Evolutionary conservation across 805 yeast species (phyloP).

Genomic region (Ogataea nonfermentans): DNA sequence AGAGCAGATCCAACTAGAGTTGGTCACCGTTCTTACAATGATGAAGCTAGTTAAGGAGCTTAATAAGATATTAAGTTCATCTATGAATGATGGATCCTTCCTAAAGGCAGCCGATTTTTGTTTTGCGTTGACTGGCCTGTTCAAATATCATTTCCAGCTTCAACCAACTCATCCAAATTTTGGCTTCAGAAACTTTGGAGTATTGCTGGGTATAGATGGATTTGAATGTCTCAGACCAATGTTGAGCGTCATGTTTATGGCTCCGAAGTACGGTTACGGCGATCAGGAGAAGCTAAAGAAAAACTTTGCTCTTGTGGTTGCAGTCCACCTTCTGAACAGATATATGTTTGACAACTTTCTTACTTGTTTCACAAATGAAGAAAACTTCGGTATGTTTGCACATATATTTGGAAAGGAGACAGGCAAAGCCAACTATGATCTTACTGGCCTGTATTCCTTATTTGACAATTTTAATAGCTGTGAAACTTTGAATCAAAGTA

Average conservation of each 20-base stretch:
- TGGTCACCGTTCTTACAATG: slow-evolving; percentile 27
- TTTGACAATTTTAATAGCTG: slow-evolving; percentile 22
- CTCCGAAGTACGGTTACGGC: slow-evolving; percentile 18
- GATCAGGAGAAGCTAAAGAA: slow-evolving; percentile 24
- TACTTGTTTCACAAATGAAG: slow-evolving; percentile 7
- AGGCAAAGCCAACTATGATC: slow-evolving; percentile 3
- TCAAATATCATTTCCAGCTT: slow-evolving; percentile 30
- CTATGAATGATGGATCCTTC: slow-evolving; percentile 14
- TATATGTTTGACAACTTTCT: slow-evolving; percentile 18
- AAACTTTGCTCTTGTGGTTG: slow-evolving; percentile 19
- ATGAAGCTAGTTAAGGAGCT: slow-evolving; percentile 19
- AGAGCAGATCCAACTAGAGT: slow-evolving; percentile 24
- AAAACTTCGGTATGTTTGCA: slow-evolving; percentile 12
- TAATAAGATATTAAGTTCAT: slow-evolving; percentile 8
- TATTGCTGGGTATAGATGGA: slow-evolving; percentile 14
- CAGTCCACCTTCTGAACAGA: slow-evolving; percentile 23
- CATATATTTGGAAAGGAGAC: slow-evolving; percentile 8
- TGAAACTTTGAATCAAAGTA: slow-evolving; percentile 22
- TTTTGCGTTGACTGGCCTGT: slow-evolving; percentile 19
- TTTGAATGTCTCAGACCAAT: slow-evolving; percentile 15
- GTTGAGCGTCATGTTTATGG: slow-evolving; percentile 11
- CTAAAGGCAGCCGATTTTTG: slow-evolving; percentile 16
- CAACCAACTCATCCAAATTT: slow-evolving; percentile 23
- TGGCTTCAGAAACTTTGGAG: slow-evolving; percentile 30
- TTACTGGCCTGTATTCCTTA: slow-evolving; percentile 15